phyloP scores from a whole-genome alignment of 179 eudicot species.

The Spergularia azorica region DNA sequence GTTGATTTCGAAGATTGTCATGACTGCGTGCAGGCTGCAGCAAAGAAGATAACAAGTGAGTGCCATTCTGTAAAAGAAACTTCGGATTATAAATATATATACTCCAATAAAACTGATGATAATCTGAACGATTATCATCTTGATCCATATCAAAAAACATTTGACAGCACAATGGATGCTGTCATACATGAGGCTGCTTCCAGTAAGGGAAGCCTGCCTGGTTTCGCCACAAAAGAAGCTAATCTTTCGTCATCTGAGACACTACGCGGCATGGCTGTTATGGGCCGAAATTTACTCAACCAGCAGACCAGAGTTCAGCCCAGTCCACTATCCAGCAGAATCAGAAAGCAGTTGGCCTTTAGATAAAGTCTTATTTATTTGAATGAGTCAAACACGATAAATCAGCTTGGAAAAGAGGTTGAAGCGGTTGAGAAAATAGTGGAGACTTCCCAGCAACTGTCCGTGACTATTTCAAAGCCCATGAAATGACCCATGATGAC shows the following conservation, averaged over 20 bases:
- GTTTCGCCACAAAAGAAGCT: not conserved
- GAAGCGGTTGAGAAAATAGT: no score
- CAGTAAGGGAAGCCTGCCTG: not conserved
- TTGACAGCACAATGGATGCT: constrained; percentile 6
- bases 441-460: no score
- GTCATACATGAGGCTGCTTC: constrained; percentile 20
- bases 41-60: not conserved
- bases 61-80: not conserved
- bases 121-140: not conserved
- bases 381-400: no score
- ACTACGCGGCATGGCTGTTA: constrained; percentile 16
- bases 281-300: no score
- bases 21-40: constrained; percentile 5
- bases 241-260: constrained; percentile 4
- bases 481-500: no score
- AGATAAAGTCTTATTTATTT: no score
- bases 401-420: no score
- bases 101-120: not conserved
- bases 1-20: not conserved
- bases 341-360: no score
- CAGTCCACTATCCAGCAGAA: no score
- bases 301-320: no score
- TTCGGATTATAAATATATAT: not conserved
- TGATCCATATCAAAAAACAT: not conserved
- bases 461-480: no score